These are phyloP conservation scores for Xanthoceras sorbifolium DNA, from an alignment of 345 rosid species.

Conservation along the genomic window DNA sequence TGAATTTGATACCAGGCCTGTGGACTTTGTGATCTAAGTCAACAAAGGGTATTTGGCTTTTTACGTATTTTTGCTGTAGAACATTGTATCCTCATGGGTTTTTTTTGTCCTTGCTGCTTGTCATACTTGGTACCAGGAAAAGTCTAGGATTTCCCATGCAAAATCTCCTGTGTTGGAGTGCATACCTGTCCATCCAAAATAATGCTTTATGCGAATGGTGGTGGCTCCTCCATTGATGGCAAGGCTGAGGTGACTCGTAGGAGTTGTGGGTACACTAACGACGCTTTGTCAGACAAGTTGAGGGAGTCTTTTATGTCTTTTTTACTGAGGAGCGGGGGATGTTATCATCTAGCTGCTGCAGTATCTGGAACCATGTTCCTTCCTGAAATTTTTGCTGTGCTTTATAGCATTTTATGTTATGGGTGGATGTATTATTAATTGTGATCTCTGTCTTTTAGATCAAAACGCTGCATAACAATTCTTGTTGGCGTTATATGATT, in stretches of 20 bases:
- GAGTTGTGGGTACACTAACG: slow-evolving; percentile 24
- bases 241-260: slow-evolving; percentile 28
- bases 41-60: not conserved
- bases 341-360: not conserved
- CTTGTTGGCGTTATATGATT: too few relatives aligned
- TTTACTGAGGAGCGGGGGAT: not conserved
- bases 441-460: too few relatives aligned
- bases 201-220: not conserved
- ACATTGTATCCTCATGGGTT: not conserved
- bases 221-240: slow-evolving; percentile 30
- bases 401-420: too few relatives aligned
- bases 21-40: not conserved
- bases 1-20: not conserved
- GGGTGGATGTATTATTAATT: too few relatives aligned
- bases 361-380: not conserved
- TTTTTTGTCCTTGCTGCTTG: not conserved
- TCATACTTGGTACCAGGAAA: slow-evolving; percentile 19
- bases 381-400: too few relatives aligned
- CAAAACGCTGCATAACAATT: too few relatives aligned
- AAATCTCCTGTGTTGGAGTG: not conserved
- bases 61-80: not conserved
- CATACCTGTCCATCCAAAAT: not conserved
- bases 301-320: slow-evolving; percentile 2
- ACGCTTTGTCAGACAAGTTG: slow-evolving; percentile 21
- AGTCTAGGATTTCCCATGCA: not conserved